Conservation (phyloP, 2,329 filamentous ascomycete genomes). For the Drechslerella coelobrocha region DNA sequence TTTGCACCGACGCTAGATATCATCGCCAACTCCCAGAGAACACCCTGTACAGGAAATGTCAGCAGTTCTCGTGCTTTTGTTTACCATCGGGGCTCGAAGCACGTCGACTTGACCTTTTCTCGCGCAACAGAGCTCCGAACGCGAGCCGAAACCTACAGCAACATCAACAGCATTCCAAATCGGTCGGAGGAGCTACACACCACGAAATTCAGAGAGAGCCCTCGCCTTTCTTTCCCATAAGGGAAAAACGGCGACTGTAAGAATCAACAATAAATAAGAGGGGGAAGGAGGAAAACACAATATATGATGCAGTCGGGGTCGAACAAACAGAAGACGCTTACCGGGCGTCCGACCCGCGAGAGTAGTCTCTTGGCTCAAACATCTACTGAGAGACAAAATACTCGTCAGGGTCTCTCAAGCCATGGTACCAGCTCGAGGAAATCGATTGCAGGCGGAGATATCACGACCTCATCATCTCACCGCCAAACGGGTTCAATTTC, state of each 20-base stretch:
- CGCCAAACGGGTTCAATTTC: constrained; percentile 7
- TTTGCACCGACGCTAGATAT: background rate
- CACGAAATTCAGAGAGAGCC: background rate
- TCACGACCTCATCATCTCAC: background rate
- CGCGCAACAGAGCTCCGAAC: background rate
- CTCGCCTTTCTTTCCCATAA: background rate
- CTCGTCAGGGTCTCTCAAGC: constrained; percentile 23
- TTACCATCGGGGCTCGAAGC: background rate
- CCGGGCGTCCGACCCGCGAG: constrained; percentile 28
- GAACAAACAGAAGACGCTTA: constrained; percentile 37
- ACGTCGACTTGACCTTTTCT: background rate
- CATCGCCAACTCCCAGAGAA: background rate
- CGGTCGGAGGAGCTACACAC: too few relatives aligned
- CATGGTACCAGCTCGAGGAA: constrained; percentile 32
- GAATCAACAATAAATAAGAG: constrained; percentile 60
- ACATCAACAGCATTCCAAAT: background rate
- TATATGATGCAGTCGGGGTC: constrained; percentile 23
- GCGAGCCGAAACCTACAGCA: background rate
- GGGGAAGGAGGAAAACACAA: constrained; percentile 66
- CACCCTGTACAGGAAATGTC: constrained; percentile 3
- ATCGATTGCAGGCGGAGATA: constrained; percentile 18
- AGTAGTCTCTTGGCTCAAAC: constrained; percentile 18
- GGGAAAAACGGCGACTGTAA: background rate
- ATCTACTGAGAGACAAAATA: constrained; percentile 12
- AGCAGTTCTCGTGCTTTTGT: background rate